Base-by-base conservation (phyloP, 495 filamentous ascomycete species). In the Tuber aestivum region DNA sequence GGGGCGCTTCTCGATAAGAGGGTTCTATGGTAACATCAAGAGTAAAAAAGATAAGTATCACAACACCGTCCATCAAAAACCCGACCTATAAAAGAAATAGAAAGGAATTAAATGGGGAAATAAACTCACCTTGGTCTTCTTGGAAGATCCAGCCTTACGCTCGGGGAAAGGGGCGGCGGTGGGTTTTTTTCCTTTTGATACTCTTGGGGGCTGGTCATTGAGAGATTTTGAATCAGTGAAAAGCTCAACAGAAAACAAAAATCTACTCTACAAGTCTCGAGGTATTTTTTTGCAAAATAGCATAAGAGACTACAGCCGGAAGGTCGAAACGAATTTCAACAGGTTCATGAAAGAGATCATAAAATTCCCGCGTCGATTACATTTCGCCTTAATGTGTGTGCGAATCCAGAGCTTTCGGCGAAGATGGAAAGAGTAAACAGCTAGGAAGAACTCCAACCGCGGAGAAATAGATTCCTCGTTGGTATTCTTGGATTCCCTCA, bases 131-230 rank as follows among this genome's bases (percentile, higher is more conserved):
- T 98, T 97, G 82, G 92, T 89, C 91, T 98, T 99, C 93, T 98
- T 98, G 82, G 89, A 87, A 77, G 86, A 84, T 84, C 93, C 93
- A 87, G 95, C 93, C 91, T 93, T 96, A 75, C 89, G 89, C 87
- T 94, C 92, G 80, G 95, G 94, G 91, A 97, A 97, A 82, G 96
- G 96, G 87, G 95, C 93, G 84, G 95, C 89, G 78, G 96, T 94
- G 87, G 92, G 89, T 88, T 95, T 97, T 91, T 95, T 97, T 88
- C 93, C 93, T 20, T 18, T 97, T 82, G 92, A 12, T 14, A 27
- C 50, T 89, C 95, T 97, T 82, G 92, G 92, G 92, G 96, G 94
- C 96, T 98, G 81, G 77, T 83, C 96, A 99, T 99, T 94, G 95
- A 99, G 96, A 91, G 78, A 81, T 79, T 82, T 75, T 82, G 78